Evolutionary conservation across 2,329 filamentous ascomycete species (phyloP), one percentile per base, ranked within the genome.

Genomic region (Phialophora macrospora): DNA sequence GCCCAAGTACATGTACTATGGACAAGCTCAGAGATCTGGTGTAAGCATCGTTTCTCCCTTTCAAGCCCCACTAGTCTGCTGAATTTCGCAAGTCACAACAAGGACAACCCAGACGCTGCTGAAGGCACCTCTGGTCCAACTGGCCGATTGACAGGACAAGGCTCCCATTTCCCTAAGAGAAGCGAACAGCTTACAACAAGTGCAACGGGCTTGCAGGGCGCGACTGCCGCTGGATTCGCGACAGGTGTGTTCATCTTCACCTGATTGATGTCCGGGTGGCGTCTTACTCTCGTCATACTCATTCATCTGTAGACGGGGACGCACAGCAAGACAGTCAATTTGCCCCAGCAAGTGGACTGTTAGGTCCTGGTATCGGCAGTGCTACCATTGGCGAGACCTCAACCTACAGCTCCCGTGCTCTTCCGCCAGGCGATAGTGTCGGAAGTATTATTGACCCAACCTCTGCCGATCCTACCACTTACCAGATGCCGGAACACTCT

Each of bases 1-100:
- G 8, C 5, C n/a, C 48, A 28, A 51, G 20, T 22, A 24, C 30
- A 38, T 51, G 30, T 38, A 60, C 62, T 49, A 71, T 71, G 71
- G 68, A 70, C 49, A 74, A 75, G 49, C 67, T 74, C 22, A 76
- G 76, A 64, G 70, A 72, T 55, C 64, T 75, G 48, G 68, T 75
- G 77, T 79, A 72, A 62, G 65, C 28, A 55, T 52, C 17, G 14
- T 4, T 32, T 41, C n/a, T n/a, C 20, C 51, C 26, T 26, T 24
- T 59, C 55, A 32, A 44, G 17, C 65, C 55, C 26, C 20, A 41
- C 1, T 22, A 55, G 48, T 14, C 48, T 51, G 48, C 48, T 51
- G 6, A 48, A 17, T 12, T 48, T 22, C 34, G 30, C 32, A 52
- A 68, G 63, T 4, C 48, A 24, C 22, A 51, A 51, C 60, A 62